Evolutionary conservation across 2,329 filamentous ascomycete species (phyloP).

Genomic region (Exophiala calicioides): DNA sequence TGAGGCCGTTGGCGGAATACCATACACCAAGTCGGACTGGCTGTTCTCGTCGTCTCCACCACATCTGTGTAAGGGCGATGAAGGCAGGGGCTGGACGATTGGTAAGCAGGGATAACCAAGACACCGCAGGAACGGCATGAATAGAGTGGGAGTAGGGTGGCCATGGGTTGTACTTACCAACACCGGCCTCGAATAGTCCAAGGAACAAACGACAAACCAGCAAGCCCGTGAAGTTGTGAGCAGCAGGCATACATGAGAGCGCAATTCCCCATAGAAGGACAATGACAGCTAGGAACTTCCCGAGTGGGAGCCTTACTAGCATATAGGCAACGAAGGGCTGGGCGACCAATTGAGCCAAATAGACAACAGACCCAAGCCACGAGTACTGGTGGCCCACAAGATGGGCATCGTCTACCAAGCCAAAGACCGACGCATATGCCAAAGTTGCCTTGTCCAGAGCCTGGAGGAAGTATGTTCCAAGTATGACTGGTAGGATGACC

Average conservation of each 20-base stretch:
- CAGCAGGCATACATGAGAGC: conserved; percentile 55
- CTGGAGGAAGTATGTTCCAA: conserved; percentile 65
- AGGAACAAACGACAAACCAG: conserved; percentile 51
- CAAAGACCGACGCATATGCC: conserved; percentile 64
- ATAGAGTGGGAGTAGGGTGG: neutral
- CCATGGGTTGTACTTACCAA: conserved; percentile 26
- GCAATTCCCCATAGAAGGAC: conserved; percentile 56
- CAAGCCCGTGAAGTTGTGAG: conserved; percentile 48
- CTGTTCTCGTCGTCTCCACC: conserved; percentile 56
- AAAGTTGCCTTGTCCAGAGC: conserved; percentile 64
- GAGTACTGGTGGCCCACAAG: conserved; percentile 59
- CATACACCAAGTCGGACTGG: conserved; percentile 54
- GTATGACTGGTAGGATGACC: conserved; percentile 55
- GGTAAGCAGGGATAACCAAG: neutral
- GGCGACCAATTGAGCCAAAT: conserved; percentile 56
- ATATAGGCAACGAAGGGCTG: conserved; percentile 56
- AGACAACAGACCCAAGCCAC: conserved; percentile 55
- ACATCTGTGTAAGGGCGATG: conserved; percentile 57
- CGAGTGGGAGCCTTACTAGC: conserved; percentile 62
- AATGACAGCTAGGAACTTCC: conserved; percentile 59
- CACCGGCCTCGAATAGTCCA: conserved; percentile 57
- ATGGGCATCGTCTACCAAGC: conserved; percentile 59
- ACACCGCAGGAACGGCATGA: neutral
- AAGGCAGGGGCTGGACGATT: conserved; percentile 47
- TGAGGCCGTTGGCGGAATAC: conserved; percentile 55